Base-by-base conservation (phyloP, 2,329 filamentous ascomycete genomes). In the Cephalotrichum gorgonifer region DNA sequence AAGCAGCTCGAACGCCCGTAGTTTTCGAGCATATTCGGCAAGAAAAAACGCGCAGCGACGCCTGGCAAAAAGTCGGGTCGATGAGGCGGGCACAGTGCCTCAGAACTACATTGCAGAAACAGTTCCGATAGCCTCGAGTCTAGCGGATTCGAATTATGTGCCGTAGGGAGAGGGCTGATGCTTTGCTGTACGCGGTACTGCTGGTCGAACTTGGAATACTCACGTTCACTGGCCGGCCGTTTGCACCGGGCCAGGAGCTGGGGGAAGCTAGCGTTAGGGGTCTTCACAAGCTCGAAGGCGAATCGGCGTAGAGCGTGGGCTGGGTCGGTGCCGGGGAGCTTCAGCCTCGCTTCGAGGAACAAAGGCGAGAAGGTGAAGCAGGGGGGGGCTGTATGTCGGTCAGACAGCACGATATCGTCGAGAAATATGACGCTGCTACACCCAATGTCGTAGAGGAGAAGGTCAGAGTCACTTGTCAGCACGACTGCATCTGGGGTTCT, bases 401-500 rank as follows among this genome's bases (percentile, higher is more conserved):
- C 52, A 28, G 61, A 51, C 25, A 60, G 30, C 30, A 78, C 71
- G 1, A 91, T 62, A 44, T 88, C 83, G 50, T 75, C 72, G 27
- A 95, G 75, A 50, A 91, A 83, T 1, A 81, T 69, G 0, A 95
- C 79, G 1, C 72, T 70, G 0, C 84, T 84, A 1, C 73, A 54
- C 0, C 82, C 83, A 8, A 91, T 72, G 51, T 88, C 75, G 60
- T 90, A 83, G 0, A 91, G 73, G 1, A 95, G 69, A 8, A 96
- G 72, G 59, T 97, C 91, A 0, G 89, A 94, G 58, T 97, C 91
- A n/a, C 81, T 83, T 0, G 88, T 94, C 6, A 96, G 65, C 14
- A 88, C 74, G 2, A 71, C 68, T 1, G 78, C 79, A 2, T 74
- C 70, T 27, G 71, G 60, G 2, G 67, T 53, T n/a, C 71, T 71